Evolutionary conservation across 345 rosid species (phyloP).

Genomic region (Ceriops decandra): DNA sequence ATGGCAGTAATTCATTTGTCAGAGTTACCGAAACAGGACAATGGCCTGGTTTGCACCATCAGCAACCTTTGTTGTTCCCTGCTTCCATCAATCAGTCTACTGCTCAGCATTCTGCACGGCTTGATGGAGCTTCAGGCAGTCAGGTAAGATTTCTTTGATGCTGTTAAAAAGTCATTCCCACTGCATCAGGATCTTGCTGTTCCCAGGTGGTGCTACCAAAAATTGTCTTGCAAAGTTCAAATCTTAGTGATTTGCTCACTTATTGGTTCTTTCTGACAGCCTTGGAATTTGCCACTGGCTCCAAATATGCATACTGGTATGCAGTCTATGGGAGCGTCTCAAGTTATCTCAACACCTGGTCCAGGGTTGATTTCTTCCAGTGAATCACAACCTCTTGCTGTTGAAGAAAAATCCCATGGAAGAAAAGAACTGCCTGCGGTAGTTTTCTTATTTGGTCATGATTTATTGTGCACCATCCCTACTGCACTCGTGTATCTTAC

Average conservation of each 20-base stretch:
- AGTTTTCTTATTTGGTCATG: slow-evolving; percentile 7
- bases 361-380: slow-evolving; percentile 31
- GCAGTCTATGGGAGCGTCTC: slow-evolving; percentile 44
- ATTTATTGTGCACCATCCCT: slow-evolving; percentile 12
- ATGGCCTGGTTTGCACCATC: slow-evolving; percentile 48
- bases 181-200: no score
- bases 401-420: slow-evolving; percentile 48
- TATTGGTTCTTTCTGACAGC: slow-evolving; percentile 36
- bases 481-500: slow-evolving; percentile 2
- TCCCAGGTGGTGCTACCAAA: no score
- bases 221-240: slow-evolving; percentile 1
- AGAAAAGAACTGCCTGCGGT: slow-evolving; percentile 83
- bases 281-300: slow-evolving; percentile 43
- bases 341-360: slow-evolving; percentile 23
- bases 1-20: slow-evolving; percentile 28
- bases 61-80: slow-evolving; percentile 46
- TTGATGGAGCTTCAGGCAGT: slow-evolving; percentile 44
- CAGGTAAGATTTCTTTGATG: slow-evolving; percentile 44
- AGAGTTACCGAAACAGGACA: slow-evolving; percentile 26
- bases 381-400: slow-evolving; percentile 33
- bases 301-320: slow-evolving; percentile 45
- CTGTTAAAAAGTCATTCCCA: no score
- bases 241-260: slow-evolving; percentile 13
- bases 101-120: slow-evolving; percentile 41
- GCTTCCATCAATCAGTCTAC: slow-evolving; percentile 37